Base-by-base conservation (phyloP, 176 grass and related monocot genomes). In the Chrysopogon serrulatus region DNA sequence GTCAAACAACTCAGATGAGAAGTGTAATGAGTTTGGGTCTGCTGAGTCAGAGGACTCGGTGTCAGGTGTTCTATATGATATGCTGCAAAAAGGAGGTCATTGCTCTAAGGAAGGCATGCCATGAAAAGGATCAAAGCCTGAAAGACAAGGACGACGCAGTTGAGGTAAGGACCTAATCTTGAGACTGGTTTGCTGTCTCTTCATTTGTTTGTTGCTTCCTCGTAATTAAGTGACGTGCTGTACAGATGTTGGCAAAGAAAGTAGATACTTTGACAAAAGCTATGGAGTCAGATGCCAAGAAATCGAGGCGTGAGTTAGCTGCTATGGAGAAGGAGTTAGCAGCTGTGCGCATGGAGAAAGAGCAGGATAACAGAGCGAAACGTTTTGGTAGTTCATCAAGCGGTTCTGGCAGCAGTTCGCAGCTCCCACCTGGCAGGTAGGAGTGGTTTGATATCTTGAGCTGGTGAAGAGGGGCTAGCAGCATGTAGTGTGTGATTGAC, bases 121-220 rank as follows among this genome's bases (percentile, higher is more conserved):
- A 92, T 83, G 93, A 99, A 63, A 99, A 99, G 83, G 93, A 96
- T 65, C 93, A 96, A 80, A 92, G 83, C 79, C 78, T 99, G 68
- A 95, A 96, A 86, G 96, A 99, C 71, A 96, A 99, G 80, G 96
- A 99, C 60, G 96, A 99, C 13, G 96, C 89, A 26, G 88, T 94
- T 68, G 96, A 99, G 96, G 96, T 99, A 89, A 76, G 28, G 40
- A 11, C 76, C 32, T 27, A 37, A 14, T 37, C 10, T 12, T 14
- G 23, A 48, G 45, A 39, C 1, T 65, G 49, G 28, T 8, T 65
- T 74, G 36, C 48, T 43, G 10, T 71, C 71, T 71, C 24, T 64
- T n/a, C 71, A 35, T 61, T 26, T 9, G 17, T 40, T 72, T 33
- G 14, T 45, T 43, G 26, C 8, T 10, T 77, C 83, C 11, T 65